phyloP scores from a whole-genome alignment of 257 asterid species.

The Solanum pimpinellifolium region DNA sequence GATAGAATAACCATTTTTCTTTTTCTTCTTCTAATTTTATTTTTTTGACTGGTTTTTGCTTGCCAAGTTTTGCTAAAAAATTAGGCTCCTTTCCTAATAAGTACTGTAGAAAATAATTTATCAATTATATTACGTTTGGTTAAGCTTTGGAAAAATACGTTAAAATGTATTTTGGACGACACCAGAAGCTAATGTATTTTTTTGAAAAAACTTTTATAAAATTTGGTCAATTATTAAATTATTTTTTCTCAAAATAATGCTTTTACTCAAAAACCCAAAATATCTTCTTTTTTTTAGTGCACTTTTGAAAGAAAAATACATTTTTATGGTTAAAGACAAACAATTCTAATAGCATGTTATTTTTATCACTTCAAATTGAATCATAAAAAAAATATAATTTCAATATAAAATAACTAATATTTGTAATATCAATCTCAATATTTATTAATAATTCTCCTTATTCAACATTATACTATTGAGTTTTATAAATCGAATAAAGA shows the following conservation, averaged over 20 bases:
- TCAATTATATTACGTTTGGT: too few species aligned
- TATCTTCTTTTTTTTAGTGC: neutral
- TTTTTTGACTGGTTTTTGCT: neutral
- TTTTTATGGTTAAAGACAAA: neutral
- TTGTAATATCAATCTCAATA: neutral
- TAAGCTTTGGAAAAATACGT: neutral
- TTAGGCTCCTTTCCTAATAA: neutral
- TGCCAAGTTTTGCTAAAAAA: neutral
- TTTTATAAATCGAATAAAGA: neutral
- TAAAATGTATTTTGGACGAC: too few species aligned
- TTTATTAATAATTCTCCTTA: neutral
- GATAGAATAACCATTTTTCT: neutral
- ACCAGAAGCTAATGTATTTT: neutral
- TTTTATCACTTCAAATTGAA: neutral
- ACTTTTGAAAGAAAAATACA: neutral
- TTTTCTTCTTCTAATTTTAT: neutral
- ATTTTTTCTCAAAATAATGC: neutral
- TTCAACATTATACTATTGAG: neutral
- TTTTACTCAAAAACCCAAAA: too few species aligned
- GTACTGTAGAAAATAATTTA: neutral
- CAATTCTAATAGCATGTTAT: neutral
- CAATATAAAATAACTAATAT: neutral
- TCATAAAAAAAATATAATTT: neutral
- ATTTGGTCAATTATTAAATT: neutral
- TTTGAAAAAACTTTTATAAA: too few species aligned